phyloP scores from a whole-genome alignment of 1,139 yeast species.

The Debaryomyces fabryi region DNA sequence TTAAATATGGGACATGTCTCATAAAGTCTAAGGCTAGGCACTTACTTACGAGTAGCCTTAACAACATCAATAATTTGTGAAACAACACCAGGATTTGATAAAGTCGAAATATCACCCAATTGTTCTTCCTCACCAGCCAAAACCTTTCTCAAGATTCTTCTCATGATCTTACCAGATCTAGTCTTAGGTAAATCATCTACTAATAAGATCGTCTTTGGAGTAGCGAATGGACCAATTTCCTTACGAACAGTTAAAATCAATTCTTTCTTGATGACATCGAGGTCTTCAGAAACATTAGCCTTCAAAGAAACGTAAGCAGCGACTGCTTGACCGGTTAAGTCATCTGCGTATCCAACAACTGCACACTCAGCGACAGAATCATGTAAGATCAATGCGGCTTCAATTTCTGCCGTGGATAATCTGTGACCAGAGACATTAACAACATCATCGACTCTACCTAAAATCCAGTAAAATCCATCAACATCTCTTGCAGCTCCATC shows the following conservation, averaged over 20 bases:
- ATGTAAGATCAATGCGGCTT: constrained; percentile 76
- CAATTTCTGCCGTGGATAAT: constrained; percentile 80
- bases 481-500: constrained; percentile 82
- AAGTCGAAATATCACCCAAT: constrained; percentile 77
- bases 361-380: constrained; percentile 73
- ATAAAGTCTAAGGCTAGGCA: not conserved
- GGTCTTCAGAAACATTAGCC: constrained; percentile 44
- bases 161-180: constrained; percentile 82
- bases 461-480: constrained; percentile 79
- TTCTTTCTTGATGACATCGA: constrained; percentile 65
- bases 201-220: constrained; percentile 70
- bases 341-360: constrained; percentile 80
- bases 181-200: constrained; percentile 84
- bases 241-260: constrained; percentile 72
- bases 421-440: constrained; percentile 83
- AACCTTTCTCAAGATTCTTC: constrained; percentile 78
- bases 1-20: not conserved
- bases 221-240: constrained; percentile 84
- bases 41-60: constrained; percentile 23
- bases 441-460: constrained; percentile 83
- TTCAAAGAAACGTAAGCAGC: constrained; percentile 79
- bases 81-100: constrained; percentile 73
- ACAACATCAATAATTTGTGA: constrained; percentile 65
- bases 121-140: constrained; percentile 79
- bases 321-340: constrained; percentile 80